Conservation (phyloP, 2,329 filamentous ascomycete genomes). For the Cadophora malorum region DNA sequence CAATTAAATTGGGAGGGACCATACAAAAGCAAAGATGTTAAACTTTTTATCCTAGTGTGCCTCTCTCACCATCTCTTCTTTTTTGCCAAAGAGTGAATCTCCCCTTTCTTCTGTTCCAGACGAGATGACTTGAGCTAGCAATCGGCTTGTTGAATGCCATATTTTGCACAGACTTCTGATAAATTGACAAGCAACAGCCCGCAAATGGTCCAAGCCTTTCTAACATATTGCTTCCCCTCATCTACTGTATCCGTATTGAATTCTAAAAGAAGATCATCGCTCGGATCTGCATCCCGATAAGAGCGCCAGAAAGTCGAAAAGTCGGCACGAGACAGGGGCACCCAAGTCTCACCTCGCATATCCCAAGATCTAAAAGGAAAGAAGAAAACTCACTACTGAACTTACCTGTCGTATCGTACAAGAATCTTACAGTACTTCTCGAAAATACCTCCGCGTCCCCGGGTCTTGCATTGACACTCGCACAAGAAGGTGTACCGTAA, state of each 20-base stretch:
- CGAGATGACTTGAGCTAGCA: background rate
- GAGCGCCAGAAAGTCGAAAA: constrained; percentile 6
- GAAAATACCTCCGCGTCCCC: background rate
- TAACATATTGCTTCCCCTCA: constrained; percentile 12
- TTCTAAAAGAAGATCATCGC: constrained; percentile 15
- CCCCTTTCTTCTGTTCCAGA: background rate
- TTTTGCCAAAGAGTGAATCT: background rate
- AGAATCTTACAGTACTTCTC: background rate
- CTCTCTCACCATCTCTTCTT: constrained; percentile 1
- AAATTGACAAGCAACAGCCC: background rate
- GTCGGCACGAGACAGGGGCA: constrained; percentile 8
- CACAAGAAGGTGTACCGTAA: background rate
- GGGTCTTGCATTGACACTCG: constrained; percentile 6
- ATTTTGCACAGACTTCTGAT: constrained; percentile 10
- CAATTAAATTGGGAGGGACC: too few relatives aligned
- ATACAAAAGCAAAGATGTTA: background rate
- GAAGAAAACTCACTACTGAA: background rate
- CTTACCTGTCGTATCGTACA: constrained; percentile 15
- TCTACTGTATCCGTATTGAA: background rate
- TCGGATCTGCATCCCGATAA: constrained; percentile 15
- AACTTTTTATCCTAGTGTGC: background rate
- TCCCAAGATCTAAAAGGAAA: background rate
- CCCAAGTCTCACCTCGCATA: background rate
- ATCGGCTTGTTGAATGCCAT: background rate
- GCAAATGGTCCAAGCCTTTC: background rate